Conservation (phyloP, 371 early-diverging fungal species). For the Chytridiales sp. region DNA sequence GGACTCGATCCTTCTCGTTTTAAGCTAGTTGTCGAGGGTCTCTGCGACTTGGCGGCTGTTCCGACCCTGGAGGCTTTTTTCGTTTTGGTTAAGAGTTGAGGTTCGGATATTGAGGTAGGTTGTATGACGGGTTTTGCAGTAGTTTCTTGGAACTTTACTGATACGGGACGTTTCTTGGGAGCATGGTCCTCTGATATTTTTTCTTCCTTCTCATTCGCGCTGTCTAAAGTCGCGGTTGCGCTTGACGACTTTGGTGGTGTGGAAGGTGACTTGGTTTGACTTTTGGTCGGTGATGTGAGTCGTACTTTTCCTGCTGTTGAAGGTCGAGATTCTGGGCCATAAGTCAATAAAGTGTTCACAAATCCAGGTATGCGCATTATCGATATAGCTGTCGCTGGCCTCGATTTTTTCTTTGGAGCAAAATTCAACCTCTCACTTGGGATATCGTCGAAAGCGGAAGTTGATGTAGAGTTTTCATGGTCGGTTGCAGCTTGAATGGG, state of each 20-base stretch:
- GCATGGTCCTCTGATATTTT: neutral
- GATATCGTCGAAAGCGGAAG: neutral
- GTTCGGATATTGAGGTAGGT: neutral
- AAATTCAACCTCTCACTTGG: neutral
- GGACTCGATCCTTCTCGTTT: slow-evolving; percentile 6
- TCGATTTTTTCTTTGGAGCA: slow-evolving; percentile 20
- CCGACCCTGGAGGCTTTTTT: neutral
- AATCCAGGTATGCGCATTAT: slow-evolving; percentile 52
- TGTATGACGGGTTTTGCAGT: neutral
- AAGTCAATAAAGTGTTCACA: slow-evolving; percentile 27
- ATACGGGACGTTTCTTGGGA: neutral
- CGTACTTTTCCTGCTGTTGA: slow-evolving; percentile 32
- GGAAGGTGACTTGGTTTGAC: neutral
- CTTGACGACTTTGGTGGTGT: neutral
- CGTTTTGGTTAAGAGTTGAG: neutral
- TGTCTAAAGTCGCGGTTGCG: neutral
- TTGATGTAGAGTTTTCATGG: neutral
- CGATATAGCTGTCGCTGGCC: slow-evolving; percentile 53
- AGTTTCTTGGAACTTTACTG: neutral
- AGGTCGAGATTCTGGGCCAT: slow-evolving; percentile 43
- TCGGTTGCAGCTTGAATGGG: neutral
- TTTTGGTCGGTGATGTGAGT: slow-evolving; percentile 1
- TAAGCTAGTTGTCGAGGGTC: neutral
- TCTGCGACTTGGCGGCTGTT: neutral
- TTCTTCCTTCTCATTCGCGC: neutral